Evolutionary conservation across 2,329 filamentous ascomycete species (phyloP).

Genomic region (Stachybotrys chartarum): DNA sequence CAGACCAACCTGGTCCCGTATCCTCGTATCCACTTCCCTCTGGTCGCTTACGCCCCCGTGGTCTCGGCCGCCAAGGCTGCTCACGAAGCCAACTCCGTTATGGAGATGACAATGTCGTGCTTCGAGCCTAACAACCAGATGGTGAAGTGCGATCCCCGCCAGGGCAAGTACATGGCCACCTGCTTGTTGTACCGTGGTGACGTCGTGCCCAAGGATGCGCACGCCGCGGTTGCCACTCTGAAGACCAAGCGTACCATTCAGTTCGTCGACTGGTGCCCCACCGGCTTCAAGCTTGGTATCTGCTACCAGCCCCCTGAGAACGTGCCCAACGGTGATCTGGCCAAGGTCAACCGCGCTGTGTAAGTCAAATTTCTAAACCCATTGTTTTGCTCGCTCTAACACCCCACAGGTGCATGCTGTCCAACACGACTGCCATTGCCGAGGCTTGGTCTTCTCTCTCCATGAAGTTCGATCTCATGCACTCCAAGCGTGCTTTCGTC

Average conservation of each 20-base stretch:
- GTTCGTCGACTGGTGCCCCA: slow-evolving; percentile 99
- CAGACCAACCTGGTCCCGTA: slow-evolving; percentile 99
- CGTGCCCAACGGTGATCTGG: slow-evolving; percentile 93
- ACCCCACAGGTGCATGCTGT: slow-evolving; percentile 77
- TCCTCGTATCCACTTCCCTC: slow-evolving; percentile 98
- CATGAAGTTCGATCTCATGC: slow-evolving; percentile 99
- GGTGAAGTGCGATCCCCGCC: slow-evolving; percentile 98
- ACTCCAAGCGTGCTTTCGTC: slow-evolving; percentile 99
- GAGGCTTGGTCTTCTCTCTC: slow-evolving; percentile 96
- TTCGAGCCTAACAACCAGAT: slow-evolving; percentile 99
- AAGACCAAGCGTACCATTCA: slow-evolving; percentile 99
- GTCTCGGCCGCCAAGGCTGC: slow-evolving; percentile 92
- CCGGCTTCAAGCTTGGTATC: slow-evolving; percentile 99
- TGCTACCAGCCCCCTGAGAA: slow-evolving; percentile 97
- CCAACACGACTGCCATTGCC: slow-evolving; percentile 96
- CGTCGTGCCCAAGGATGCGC: slow-evolving; percentile 92
- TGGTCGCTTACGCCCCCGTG: slow-evolving; percentile 92
- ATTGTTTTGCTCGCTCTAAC: slow-evolving; percentile 14
- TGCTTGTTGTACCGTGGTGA: slow-evolving; percentile 97
- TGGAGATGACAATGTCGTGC: slow-evolving; percentile 98
- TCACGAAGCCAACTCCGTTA: slow-evolving; percentile 96
- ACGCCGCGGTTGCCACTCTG: slow-evolving; percentile 85
- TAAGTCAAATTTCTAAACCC: slow-evolving; percentile 43
- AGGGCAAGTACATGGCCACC: slow-evolving; percentile 99
- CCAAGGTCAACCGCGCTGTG: slow-evolving; percentile 97